A percentile compares a stretch with the other conserved stretches of the same genome.
These are phyloP conservation scores for Pythium phragmiticola DNA, from an alignment of 352 stramenopile species.

Conservation along the genomic window DNA sequence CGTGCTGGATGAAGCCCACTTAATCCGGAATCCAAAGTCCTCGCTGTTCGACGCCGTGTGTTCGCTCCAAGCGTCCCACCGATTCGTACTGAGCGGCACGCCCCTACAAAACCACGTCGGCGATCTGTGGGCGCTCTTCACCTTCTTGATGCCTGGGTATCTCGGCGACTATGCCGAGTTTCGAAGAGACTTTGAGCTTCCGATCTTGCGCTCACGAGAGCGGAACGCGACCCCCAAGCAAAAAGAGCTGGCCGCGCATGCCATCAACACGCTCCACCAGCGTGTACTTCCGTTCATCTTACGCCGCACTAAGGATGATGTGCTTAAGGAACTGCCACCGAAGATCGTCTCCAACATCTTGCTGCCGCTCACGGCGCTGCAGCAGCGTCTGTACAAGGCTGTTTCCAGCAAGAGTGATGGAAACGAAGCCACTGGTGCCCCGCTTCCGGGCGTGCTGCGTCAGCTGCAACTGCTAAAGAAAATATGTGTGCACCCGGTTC, in stretches of 20 bases:
- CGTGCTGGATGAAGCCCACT: conserved; percentile 97
- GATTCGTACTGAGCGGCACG: conserved; percentile 95
- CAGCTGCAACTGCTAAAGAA: conserved; percentile 86
- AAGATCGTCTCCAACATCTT: conserved; percentile 97
- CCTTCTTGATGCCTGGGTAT: conserved; percentile 98
- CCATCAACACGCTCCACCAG: conserved; percentile 93
- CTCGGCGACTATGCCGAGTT: conserved; percentile 86
- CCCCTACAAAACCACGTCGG: conserved; percentile 97
- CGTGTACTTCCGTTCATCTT: conserved; percentile 98
- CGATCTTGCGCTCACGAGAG: conserved; percentile 58
- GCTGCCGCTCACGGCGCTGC: conserved; percentile 84
- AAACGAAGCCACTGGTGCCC: not conserved
- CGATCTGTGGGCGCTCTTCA: conserved; percentile 97
- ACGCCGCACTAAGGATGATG: conserved; percentile 94
- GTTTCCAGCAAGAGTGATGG: not conserved
- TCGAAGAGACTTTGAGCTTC: conserved; percentile 57
- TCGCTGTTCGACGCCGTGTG: conserved; percentile 83
- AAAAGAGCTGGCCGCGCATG: conserved; percentile 75
- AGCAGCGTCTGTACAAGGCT: conserved; percentile 85
- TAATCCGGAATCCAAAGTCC: conserved; percentile 95
- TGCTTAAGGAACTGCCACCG: conserved; percentile 95
- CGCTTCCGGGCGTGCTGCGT: conserved; percentile 41
- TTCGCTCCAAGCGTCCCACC: conserved; percentile 78
- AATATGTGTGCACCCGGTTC: conserved; percentile 93
- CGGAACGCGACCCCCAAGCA: conserved; percentile 68